phyloP scores from a whole-genome alignment of 1,284 basidiomycete species.

The Naganishia sp. region DNA sequence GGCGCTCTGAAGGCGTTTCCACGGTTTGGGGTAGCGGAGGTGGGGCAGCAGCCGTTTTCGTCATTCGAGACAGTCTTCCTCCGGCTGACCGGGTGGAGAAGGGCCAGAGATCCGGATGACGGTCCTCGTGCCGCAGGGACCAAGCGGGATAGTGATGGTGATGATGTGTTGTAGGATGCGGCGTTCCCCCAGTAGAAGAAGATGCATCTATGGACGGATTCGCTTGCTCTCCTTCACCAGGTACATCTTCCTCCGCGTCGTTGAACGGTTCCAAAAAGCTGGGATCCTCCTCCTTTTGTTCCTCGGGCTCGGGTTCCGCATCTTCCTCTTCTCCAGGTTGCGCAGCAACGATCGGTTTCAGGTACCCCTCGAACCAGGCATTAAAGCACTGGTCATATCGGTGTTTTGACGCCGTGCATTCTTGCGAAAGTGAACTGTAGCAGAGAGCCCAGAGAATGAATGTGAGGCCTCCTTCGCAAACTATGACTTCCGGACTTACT shows the following conservation, averaged over 20 bases:
- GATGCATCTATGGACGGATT: background rate
- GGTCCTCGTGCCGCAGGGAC: slow-evolving; percentile 23
- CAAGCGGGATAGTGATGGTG: slow-evolving; percentile 20
- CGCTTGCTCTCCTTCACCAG: background rate
- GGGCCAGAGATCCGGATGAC: slow-evolving; percentile 26
- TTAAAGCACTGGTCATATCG: slow-evolving; percentile 93
- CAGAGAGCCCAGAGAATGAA: background rate
- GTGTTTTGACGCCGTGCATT: slow-evolving; percentile 87
- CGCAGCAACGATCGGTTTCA: slow-evolving; percentile 62
- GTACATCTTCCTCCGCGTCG: background rate
- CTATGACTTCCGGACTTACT: slow-evolving; percentile 2
- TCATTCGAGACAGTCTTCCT: background rate
- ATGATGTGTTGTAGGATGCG: slow-evolving; percentile 4
- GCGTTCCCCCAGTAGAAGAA: background rate
- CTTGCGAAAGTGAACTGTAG: slow-evolving; percentile 60
- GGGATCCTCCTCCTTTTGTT: background rate
- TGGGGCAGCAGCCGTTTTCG: background rate
- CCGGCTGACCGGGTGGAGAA: background rate
- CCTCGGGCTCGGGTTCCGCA: background rate
- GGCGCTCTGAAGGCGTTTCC: background rate
- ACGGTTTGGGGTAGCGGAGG: too few relatives aligned
- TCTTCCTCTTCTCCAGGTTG: slow-evolving; percentile 12
- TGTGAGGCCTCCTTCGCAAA: background rate
- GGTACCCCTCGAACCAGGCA: slow-evolving; percentile 92
- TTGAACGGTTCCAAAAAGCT: background rate